A percentile compares a stretch with the other conserved stretches of the same genome.
Conservation (phyloP, 768 basidiomycete species). For the Tubosaeta brunneosetosa region DNA sequence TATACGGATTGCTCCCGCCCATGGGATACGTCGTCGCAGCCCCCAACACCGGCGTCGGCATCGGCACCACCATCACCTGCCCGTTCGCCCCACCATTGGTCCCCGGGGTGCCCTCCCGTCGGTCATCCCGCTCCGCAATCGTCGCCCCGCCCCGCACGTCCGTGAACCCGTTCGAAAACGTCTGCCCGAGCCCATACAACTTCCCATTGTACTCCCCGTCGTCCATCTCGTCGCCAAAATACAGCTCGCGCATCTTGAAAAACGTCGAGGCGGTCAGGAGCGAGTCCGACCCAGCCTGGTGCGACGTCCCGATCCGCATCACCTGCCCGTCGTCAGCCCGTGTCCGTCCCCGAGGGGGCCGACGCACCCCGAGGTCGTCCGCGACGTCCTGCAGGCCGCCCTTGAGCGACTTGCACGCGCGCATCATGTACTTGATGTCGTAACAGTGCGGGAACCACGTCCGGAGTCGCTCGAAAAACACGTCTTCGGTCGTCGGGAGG, state of each 20-base stretch:
- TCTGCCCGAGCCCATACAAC: slow-evolving; percentile 79
- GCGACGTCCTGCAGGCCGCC: slow-evolving; percentile 95
- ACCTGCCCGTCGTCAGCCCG: slow-evolving; percentile 47
- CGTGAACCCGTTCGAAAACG: slow-evolving; percentile 68
- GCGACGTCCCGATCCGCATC: slow-evolving; percentile 81
- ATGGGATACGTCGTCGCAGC: slow-evolving; percentile 55
- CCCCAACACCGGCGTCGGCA: slow-evolving; percentile 38
- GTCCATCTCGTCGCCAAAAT: slow-evolving; percentile 88
- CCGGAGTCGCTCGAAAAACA: slow-evolving; percentile 81
- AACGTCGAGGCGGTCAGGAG: slow-evolving; percentile 90
- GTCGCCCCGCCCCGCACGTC: slow-evolving; percentile 72
- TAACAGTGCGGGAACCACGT: slow-evolving; percentile 97
- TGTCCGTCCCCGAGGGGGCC: neutral
- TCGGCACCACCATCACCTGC: slow-evolving; percentile 38
- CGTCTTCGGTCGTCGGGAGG: slow-evolving; percentile 82
- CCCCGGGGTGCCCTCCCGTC: slow-evolving; percentile 51
- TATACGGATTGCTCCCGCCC: slow-evolving; percentile 55
- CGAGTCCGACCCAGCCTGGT: slow-evolving; percentile 97
- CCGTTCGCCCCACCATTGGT: neutral
- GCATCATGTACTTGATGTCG: slow-evolving; percentile 97
- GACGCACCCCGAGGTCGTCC: slow-evolving; percentile 85
- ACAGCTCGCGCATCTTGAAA: slow-evolving; percentile 91
- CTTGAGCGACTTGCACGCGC: slow-evolving; percentile 71
- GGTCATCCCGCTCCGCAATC: slow-evolving; percentile 44
- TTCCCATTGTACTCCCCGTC: slow-evolving; percentile 78